A percentile compares a stretch with the other conserved stretches of the same genome.
Evolutionary conservation across 169 alveolate species (phyloP).

Genomic region (Plasmodium berghei): DNA sequence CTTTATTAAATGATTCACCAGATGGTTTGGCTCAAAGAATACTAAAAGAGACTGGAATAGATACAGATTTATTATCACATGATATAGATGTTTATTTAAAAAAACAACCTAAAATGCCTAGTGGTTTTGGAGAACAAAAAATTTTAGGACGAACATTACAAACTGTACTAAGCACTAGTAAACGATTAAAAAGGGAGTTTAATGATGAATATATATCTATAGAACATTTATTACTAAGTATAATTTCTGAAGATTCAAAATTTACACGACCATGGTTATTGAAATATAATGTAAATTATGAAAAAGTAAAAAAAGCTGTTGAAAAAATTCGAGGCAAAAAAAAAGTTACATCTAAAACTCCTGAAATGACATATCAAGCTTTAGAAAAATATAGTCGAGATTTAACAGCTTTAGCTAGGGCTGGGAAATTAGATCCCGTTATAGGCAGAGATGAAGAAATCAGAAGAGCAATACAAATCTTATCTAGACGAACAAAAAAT

Average conservation of each 20-base stretch:
- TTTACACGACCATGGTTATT: constrained; percentile 88
- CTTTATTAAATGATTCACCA: constrained; percentile 82
- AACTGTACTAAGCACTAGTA: constrained; percentile 85
- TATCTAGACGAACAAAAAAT: constrained; percentile 90
- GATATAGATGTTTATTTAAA: constrained; percentile 86
- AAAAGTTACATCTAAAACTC: constrained; percentile 89
- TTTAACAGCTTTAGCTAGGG: constrained; percentile 89
- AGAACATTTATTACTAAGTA: constrained; percentile 88
- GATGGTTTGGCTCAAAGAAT: constrained; percentile 86
- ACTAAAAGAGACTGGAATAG: constrained; percentile 82
- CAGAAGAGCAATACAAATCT: constrained; percentile 89
- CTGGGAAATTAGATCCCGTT: constrained; percentile 91
- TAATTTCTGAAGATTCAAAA: constrained; percentile 89
- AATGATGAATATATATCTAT: constrained; percentile 89
- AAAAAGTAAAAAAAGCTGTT: constrained; percentile 88
- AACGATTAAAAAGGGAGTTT: constrained; percentile 86
- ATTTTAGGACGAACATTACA: constrained; percentile 89
- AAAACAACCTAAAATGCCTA: constrained; percentile 87
- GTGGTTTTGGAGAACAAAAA: constrained; percentile 91
- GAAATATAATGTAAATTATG: constrained; percentile 83
- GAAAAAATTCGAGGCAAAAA: constrained; percentile 88
- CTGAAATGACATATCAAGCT: constrained; percentile 85
- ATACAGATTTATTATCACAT: constrained; percentile 82
- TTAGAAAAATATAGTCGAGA: constrained; percentile 88
- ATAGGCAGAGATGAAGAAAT: constrained; percentile 92